Conservation (phyloP, 371 early-diverging fungal genomes). For the Cladochytrium tenue region DNA sequence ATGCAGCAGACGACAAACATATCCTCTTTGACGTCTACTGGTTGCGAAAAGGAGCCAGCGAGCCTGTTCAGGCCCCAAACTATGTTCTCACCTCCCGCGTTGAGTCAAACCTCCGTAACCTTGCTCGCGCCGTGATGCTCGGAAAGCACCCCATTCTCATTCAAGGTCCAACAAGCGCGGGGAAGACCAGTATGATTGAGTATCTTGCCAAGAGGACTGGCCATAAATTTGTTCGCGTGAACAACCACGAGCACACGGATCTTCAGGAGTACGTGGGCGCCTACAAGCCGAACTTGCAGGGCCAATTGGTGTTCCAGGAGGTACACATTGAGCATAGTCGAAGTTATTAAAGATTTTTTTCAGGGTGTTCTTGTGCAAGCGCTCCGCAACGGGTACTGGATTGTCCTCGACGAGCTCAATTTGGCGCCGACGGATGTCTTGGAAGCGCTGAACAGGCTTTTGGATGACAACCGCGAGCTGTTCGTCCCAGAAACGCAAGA, state of each 20-base stretch:
- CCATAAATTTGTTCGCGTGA: conserved; percentile 96
- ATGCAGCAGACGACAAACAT: conserved; percentile 36
- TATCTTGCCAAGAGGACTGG: conserved; percentile 92
- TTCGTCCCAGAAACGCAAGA: conserved; percentile 97
- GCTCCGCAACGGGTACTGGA: conserved; percentile 96
- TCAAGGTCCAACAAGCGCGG: conserved; percentile 99
- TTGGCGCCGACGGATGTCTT: conserved; percentile 99
- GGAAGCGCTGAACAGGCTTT: conserved; percentile 97
- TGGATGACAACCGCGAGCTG: conserved; percentile 99
- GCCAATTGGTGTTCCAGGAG: conserved; percentile 91
- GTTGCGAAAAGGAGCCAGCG: conserved; percentile 71
- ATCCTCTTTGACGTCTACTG: conserved; percentile 85
- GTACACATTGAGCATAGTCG: conserved; percentile 13
- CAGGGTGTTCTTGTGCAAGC: conserved; percentile 95
- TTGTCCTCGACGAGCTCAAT: conserved; percentile 99
- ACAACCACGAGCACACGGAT: conserved; percentile 99
- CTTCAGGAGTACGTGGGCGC: conserved; percentile 97
- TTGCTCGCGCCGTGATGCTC: conserved; percentile 92
- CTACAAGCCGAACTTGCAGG: conserved; percentile 75
- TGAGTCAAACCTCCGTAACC: conserved; percentile 76
- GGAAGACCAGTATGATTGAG: conserved; percentile 99
- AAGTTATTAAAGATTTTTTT: not conserved
- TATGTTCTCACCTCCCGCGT: conserved; percentile 93
- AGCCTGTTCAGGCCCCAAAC: conserved; percentile 12
- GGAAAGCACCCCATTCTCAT: conserved; percentile 95